Evolutionary conservation across 192 early-diverging fungal genomes (phyloP), one percentile per base, ranked within the genome.

Genomic region (Podochytrium sp.): DNA sequence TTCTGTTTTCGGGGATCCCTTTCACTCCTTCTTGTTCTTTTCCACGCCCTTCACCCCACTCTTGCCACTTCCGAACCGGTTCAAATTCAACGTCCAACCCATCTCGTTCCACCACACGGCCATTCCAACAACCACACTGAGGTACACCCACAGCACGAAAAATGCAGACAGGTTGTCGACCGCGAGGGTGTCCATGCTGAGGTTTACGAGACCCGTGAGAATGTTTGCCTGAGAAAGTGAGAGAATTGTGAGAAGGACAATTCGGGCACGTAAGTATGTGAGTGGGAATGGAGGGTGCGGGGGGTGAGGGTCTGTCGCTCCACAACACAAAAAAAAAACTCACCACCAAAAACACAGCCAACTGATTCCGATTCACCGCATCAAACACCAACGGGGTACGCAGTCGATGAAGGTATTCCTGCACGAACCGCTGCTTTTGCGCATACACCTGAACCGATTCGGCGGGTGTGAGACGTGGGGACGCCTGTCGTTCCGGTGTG

Each of bases 151-250:
- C 3, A 65, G 49, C 27, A 74, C 64, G 4, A 38, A 12, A 35
- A 74, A 25, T 25, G 72, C 63, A n/a, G 6, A 10, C 2, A 35
- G 3, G 14, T 12, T 3, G 10, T 25, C 7, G 20, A 59, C 59
- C 6, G 3, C 27, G 32, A 98, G 80, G 4, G 97, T 98, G 65
- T 93, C 81, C 14, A 94, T 77, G 1, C 86, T 77, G 71, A 97
- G 73, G 78, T 98, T 98, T 6, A 95, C 82, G 1, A 89, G 33
- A 1, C 97, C 97, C 0, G 97, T 98, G 50, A 95, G 71, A 3
- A 97, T 41, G 75, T 98, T 98, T 25, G 92, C 96, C 90, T 91
- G 32, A 20, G 5, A 27, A 79, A 37, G 20, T 6, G 0, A 27
- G 32, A 27, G 25, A 57, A n/a, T 10, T 25, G 29, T 57, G 55